phyloP scores from a whole-genome alignment of 2,329 filamentous ascomycete genomes.

The Helminthosporium solani region DNA sequence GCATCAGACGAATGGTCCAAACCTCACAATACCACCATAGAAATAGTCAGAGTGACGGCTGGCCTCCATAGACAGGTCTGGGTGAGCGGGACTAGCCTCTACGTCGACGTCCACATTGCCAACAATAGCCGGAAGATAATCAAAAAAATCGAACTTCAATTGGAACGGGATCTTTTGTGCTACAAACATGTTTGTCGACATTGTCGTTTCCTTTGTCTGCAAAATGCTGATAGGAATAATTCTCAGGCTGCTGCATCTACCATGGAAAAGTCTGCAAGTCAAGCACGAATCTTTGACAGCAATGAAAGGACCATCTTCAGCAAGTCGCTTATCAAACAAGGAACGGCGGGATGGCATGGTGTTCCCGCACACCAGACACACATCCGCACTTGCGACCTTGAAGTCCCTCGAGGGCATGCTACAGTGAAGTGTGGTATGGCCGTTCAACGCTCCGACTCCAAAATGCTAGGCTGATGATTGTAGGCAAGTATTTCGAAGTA shows the following conservation, averaged over 20 bases:
- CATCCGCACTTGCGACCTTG: conserved; percentile 52
- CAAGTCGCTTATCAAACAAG: conserved; percentile 46
- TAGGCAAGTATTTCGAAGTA: conserved; percentile 58
- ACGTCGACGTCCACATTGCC: conserved; percentile 54
- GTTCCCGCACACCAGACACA: conserved; percentile 49
- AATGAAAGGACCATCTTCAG: conserved; percentile 52
- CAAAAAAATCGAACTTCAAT: conserved; percentile 53
- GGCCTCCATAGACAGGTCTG: conserved; percentile 59
- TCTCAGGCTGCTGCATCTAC: conserved; percentile 50
- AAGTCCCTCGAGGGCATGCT: conserved; percentile 53
- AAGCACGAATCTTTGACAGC: conserved; percentile 55
- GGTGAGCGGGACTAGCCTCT: conserved; percentile 58
- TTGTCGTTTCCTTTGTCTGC: neutral
- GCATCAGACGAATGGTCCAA: conserved; percentile 51
- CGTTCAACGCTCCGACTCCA: neutral
- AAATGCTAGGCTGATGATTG: conserved; percentile 9
- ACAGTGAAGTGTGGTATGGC: conserved; percentile 52
- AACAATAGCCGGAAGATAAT: conserved; percentile 53
- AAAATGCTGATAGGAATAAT: conserved; percentile 21
- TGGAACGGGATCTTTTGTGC: conserved; percentile 54
- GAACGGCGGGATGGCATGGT: conserved; percentile 50
- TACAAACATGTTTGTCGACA: conserved; percentile 50
- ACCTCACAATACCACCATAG: conserved; percentile 42
- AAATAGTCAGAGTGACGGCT: conserved; percentile 52
- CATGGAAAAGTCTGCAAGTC: conserved; percentile 50